phyloP scores from a whole-genome alignment of 495 filamentous ascomycete genomes.

The Hypoxylon perforatum region DNA sequence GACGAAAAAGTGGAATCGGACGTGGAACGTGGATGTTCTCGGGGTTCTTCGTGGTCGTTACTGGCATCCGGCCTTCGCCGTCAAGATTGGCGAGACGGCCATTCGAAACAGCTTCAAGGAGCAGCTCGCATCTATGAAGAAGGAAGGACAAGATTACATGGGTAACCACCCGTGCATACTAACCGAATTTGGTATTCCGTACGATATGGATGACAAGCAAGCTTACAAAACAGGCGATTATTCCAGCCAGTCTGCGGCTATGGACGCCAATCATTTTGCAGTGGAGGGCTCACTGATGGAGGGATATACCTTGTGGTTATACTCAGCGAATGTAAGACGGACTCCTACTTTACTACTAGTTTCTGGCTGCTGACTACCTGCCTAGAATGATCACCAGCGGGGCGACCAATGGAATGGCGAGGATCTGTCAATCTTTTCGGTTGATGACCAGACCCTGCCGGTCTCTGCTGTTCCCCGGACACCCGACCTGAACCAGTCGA shows the following conservation, averaged over 20 bases:
- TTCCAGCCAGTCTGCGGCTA: constrained; percentile 88
- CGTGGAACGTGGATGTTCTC: constrained; percentile 96
- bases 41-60: constrained; percentile 92
- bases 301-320: constrained; percentile 91
- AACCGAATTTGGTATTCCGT: constrained; percentile 96
- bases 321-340: constrained; percentile 71
- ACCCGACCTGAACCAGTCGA: constrained; percentile 52
- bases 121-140: constrained; percentile 85
- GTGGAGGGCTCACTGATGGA: constrained; percentile 83
- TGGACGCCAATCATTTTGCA: constrained; percentile 97
- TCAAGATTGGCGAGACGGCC: constrained; percentile 93
- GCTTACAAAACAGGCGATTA: constrained; percentile 98
- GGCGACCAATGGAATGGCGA: constrained; percentile 99
- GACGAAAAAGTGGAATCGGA: constrained; percentile 98
- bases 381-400: constrained; percentile 84
- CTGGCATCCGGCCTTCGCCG: constrained; percentile 83
- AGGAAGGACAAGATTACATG: constrained; percentile 92
- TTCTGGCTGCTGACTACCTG: constrained; percentile 16
- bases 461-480: constrained; percentile 57
- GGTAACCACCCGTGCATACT: constrained; percentile 90
- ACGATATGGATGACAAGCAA: constrained; percentile 96
- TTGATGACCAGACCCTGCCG: constrained; percentile 80
- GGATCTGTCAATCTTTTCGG: constrained; percentile 88
- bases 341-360: background rate
- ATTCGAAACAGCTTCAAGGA: constrained; percentile 95